These are phyloP conservation scores for Nelumbo lutea DNA, from an alignment of 164 flowering plant genomes.

Conservation along the genomic window DNA sequence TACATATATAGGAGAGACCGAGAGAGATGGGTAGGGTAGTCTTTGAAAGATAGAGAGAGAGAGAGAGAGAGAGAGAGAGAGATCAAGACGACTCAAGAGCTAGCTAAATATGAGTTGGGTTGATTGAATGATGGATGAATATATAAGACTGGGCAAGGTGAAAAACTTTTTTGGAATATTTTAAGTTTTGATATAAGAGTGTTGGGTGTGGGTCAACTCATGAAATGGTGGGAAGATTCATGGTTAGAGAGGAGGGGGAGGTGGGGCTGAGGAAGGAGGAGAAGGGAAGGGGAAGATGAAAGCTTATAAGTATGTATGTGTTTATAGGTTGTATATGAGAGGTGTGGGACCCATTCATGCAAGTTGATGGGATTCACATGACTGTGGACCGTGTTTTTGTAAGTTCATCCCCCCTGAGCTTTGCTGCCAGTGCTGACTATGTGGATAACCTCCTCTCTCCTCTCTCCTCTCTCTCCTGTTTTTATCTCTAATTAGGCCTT, in stretches of 20 bases:
- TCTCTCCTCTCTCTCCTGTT: constrained; percentile 14
- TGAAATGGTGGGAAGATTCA: constrained; percentile 51
- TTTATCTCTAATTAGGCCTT: neutral
- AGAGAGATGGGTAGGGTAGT: too few species aligned
- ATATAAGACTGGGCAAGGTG: neutral
- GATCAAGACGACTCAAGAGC: neutral
- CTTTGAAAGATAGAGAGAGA: neutral
- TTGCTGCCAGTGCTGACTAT: constrained; percentile 38
- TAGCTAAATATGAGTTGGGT: neutral
- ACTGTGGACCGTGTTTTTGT: constrained; percentile 40
- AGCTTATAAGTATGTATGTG: constrained; percentile 17
- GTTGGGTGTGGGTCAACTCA: constrained; percentile 37
- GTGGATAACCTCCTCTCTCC: constrained; percentile 29
- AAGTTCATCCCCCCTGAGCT: constrained; percentile 73
- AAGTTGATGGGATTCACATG: constrained; percentile 81
- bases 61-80: neutral
- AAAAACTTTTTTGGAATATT: neutral
- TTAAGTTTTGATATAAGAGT: too few species aligned
- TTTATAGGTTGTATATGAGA: constrained; percentile 49
- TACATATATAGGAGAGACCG: too few species aligned
- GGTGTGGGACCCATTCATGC: constrained; percentile 34
- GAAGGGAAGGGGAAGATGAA: neutral
- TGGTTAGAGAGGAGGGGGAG: constrained; percentile 15
- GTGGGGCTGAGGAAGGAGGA: constrained; percentile 7
- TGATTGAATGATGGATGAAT: constrained; percentile 1